Evolutionary conservation across 2,329 filamentous ascomycete species (phyloP), one percentile per base, ranked within the genome.

Genomic region (Alternaria postmessia): DNA sequence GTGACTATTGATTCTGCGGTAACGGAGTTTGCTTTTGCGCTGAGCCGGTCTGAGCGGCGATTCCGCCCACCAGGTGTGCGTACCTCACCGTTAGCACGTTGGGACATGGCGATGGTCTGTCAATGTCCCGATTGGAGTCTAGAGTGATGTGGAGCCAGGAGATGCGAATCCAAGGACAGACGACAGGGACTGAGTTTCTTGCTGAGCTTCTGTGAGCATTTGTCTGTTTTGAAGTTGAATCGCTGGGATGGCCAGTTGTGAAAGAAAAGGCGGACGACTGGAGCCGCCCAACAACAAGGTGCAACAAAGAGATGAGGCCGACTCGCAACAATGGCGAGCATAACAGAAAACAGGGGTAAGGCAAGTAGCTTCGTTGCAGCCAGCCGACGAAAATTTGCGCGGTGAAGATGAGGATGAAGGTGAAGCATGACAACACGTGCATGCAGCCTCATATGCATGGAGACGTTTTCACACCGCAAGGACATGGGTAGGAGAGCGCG

Each of bases 11-110:
- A 67, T 52, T 72, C 71, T 14, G 62, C 66, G n/a, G 68, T 69
- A 7, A 69, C 57, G 9, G 75, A 77, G 22, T 62, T 66, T 39
- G 72, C 70, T 46, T 68, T 72, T 1, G 64, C 69, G 18, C 66
- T 67, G 34, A 74, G 46, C 22, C 77, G 75, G 26, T 65, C 55
- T 16, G 76, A 78, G 34, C 72, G 72, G 44, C 74, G 72, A 14
- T 56, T 46, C 22, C 46, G 46, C 20, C 46, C 46, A 36, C 46
- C 46, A 12, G 75, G 73, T 16, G 74, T 75, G 18, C 72, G 69
- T 34, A 57, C 71, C 43, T 64, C 70, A 20, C 57, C 53, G 16
- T 67, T 71, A 22, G 53, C 64, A 34, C 64, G 49, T 60, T 68
- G 66, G 32, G 72, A 70, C 73, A 74, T 75, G 54, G 54, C 24